Base-by-base conservation (phyloP, 768 basidiomycete species). In the Dioszegia hungarica region DNA sequence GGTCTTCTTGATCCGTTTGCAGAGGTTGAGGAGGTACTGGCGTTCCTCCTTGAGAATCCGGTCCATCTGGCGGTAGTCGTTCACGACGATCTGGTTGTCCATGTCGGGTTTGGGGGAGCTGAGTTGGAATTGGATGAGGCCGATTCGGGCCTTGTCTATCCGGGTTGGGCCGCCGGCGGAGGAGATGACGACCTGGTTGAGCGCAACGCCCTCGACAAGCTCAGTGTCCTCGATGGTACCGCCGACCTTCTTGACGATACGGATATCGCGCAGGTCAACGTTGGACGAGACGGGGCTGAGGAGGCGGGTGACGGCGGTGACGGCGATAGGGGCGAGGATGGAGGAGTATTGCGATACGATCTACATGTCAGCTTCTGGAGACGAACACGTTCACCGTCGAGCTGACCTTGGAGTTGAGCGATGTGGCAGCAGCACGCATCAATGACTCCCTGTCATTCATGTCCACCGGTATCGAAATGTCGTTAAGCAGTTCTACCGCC, bases 1-100 rank as follows among this genome's bases (percentile, higher is more conserved):
- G n/a, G 92, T 86, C 79, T 95, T 97, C 78, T 98, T 99, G 79
- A 99, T 98, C 78, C 92, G 93, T 79, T 98, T 98, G 85, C 90
- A 94, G 52, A 98, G 84, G 75, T 92, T 97, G 70, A 99, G 85
- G 56, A 99, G 83, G 77, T 99, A 98, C 77, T 93, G 90, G 43
- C 95, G 88, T 56, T 94, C 94, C 78, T 99, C 95, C 78, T 99
- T 98, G 78, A 99, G 87, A 57, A 98, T 92, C 77, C 97, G 95
- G 82, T 98, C 95, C 94, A 99, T 98, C 76, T 97, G 95, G 17
- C 95, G 87, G 79, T 99, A 99, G 78, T 99, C 94, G 62, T 94
- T 98, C 67, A 99, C 97, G 49, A 98, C 88, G 40, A 99, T 92
- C 4, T 94, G 97, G 80, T 99, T 98, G 78, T 99, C 95, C 94